These are phyloP conservation scores for Colletotrichum paranaense DNA, from an alignment of 2,329 filamentous ascomycete genomes.

Conservation along the genomic window DNA sequence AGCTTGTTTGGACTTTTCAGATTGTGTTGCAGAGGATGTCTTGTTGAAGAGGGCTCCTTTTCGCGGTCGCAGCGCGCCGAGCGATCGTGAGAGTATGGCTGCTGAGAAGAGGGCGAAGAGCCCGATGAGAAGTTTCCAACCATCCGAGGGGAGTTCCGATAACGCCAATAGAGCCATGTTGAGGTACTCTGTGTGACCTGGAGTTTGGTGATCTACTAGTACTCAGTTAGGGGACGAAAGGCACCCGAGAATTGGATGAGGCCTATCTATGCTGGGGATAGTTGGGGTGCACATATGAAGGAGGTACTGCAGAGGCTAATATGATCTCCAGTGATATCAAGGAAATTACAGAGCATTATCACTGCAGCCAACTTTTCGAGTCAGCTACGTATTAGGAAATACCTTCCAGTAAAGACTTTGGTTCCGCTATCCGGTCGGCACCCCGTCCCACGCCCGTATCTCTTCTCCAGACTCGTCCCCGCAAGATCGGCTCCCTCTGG, in stretches of 20 bases:
- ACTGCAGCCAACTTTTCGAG: background rate
- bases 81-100: constrained; percentile 1
- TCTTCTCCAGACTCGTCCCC: constrained; percentile 19
- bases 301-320: background rate
- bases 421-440: background rate
- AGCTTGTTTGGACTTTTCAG: background rate
- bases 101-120: constrained; percentile 18
- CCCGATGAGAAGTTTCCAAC: constrained; percentile 16
- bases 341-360: constrained; percentile 1
- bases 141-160: background rate
- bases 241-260: background rate
- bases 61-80: background rate
- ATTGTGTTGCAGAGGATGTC: background rate
- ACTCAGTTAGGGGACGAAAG: background rate
- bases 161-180: constrained; percentile 9
- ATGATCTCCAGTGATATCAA: background rate
- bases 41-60: background rate
- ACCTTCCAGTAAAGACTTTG: background rate
- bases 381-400: background rate
- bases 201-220: background rate
- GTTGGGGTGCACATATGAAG: background rate
- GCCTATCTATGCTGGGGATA: background rate
- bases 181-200: background rate
- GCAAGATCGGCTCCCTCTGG: constrained; percentile 14
- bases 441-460: constrained; percentile 4